These are phyloP conservation scores for Metschnikowia vanudenii DNA, from an alignment of 805 yeast species.

Conservation along the genomic window DNA sequence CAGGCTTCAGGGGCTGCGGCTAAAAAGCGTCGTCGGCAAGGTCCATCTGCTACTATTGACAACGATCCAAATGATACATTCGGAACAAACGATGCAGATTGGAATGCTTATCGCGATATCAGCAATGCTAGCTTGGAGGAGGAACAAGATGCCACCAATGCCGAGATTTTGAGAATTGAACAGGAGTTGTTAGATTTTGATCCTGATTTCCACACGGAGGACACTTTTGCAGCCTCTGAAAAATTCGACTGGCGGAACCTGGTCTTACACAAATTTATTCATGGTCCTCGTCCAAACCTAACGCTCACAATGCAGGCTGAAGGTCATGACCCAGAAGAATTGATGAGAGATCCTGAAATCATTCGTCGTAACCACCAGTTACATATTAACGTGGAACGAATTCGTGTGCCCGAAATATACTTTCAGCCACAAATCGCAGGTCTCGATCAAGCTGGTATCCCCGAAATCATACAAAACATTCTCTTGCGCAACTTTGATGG, in stretches of 20 bases:
- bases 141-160: slow-evolving; percentile 71
- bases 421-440: slow-evolving; percentile 96
- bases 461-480: slow-evolving; percentile 70
- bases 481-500: slow-evolving; percentile 59
- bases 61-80: slow-evolving; percentile 92
- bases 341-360: slow-evolving; percentile 55
- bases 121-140: slow-evolving; percentile 76
- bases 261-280: slow-evolving; percentile 73
- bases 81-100: slow-evolving; percentile 94
- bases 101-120: slow-evolving; percentile 87
- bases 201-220: slow-evolving; percentile 82
- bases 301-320: slow-evolving; percentile 47
- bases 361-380: slow-evolving; percentile 87
- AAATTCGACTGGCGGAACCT: slow-evolving; percentile 80
- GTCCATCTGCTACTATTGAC: slow-evolving; percentile 65
- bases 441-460: slow-evolving; percentile 91
- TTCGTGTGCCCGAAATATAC: slow-evolving; percentile 86
- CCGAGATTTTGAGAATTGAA: slow-evolving; percentile 60
- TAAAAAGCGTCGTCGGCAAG: slow-evolving; percentile 41
- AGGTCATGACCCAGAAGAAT: slow-evolving; percentile 41
- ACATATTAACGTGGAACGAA: slow-evolving; percentile 86
- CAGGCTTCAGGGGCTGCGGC: slow-evolving; percentile 47
- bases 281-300: slow-evolving; percentile 88
- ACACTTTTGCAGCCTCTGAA: slow-evolving; percentile 70
- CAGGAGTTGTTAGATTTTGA: slow-evolving; percentile 76